These are phyloP conservation scores for Multifurca ochricompacta DNA, from an alignment of 768 basidiomycete species.

Conservation along the genomic window DNA sequence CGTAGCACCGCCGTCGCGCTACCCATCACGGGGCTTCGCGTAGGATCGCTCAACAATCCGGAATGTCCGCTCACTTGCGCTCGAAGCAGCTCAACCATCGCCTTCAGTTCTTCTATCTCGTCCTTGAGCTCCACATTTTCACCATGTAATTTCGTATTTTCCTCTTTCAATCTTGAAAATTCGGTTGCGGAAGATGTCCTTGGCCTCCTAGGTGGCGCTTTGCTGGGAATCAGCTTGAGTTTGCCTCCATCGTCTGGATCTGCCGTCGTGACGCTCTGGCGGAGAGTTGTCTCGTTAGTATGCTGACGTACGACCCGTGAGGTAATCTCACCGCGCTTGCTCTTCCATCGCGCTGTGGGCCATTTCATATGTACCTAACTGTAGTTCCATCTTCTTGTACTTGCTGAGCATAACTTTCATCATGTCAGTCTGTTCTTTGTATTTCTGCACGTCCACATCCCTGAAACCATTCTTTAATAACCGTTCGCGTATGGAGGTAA, in stretches of 20 bases:
- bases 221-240: constrained; percentile 34
- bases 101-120: constrained; percentile 57
- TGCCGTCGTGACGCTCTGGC: constrained; percentile 49
- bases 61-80: constrained; percentile 43
- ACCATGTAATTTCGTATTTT: constrained; percentile 47
- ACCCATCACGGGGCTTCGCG: constrained; percentile 31
- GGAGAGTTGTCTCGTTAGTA: background rate
- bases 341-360: constrained; percentile 49
- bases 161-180: constrained; percentile 37
- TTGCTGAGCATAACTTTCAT: constrained; percentile 48
- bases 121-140: constrained; percentile 50
- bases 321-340: constrained; percentile 44
- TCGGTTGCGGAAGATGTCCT: constrained; percentile 10
- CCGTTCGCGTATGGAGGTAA: background rate
- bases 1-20: constrained; percentile 12
- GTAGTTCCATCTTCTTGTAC: constrained; percentile 60
- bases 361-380: constrained; percentile 50
- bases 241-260: constrained; percentile 56
- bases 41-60: constrained; percentile 40
- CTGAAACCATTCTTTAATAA: constrained; percentile 31
- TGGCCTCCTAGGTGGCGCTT: constrained; percentile 7
- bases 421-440: constrained; percentile 55
- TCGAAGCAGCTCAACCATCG: constrained; percentile 62
- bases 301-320: background rate
- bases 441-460: constrained; percentile 67